Evolutionary conservation across 75 land plant species (phyloP), one percentile per base, ranked within the genome.

Genomic region (Cunninghamia lanceolata): DNA sequence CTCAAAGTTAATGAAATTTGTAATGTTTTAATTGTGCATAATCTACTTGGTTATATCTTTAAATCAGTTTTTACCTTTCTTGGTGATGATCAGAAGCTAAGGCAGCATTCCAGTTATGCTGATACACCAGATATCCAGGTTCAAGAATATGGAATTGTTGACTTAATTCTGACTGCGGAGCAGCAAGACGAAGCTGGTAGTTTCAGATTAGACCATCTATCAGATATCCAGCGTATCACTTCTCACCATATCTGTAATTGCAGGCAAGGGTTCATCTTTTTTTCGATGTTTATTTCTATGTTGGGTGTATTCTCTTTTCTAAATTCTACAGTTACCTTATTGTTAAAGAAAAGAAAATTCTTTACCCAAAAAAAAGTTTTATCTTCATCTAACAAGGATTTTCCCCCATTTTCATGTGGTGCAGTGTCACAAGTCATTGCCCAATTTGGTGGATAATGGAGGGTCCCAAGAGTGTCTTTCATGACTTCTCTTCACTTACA

Each of bases 391-490:
- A 83, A 50, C 21, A 32, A 52, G 30, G 28, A 34, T 52, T 30
- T 17, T 52, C 47, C 14, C 14, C 53, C 17, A 52, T 9, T 36
- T 77, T 85, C 38, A 34, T 50, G 19, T 70, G 83, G 50, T 76
- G 82, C 91, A 97, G 99, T 70, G 86, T 92, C 66, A 52, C 83
- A 40, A 89, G 90, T 86, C 85, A 63, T 21, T 89, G 90, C 77
- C 99, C 96, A 82, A 89, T 98, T 81, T 92, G 88, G 84, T 98
- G 99, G 96, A 56, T 85, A n/a, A 88, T 98, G 91, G 93, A 95
- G 42, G 99, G 97, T 21, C 99, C 99, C 46, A 89, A 73, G 36
- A 88, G 87, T 34, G 82, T 95, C 19, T 47, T 68, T 38, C 99
- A 98, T 82, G 87, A 97, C 86, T 98, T 98, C 83, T 82, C 90